Base-by-base conservation (phyloP, 495 filamentous ascomycete genomes). In the Aspergillus bridgeri region DNA sequence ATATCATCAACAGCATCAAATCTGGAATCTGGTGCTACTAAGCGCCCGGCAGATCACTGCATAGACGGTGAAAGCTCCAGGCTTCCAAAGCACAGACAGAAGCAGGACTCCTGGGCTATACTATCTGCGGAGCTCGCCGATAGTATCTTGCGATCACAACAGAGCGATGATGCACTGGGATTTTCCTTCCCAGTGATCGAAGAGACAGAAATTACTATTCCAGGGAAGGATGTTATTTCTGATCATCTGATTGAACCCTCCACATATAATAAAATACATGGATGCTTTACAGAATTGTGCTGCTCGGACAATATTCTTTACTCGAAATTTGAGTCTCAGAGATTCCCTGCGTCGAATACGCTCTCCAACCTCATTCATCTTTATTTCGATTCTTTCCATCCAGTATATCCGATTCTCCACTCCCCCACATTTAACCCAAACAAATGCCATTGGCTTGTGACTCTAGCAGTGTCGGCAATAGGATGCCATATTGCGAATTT, bases 351-450 rank as follows among this genome's bases (percentile, higher is more conserved):
- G 6, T 53, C 56, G 8, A 54, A 75, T 15, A 29, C 64, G 6
- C 60, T 79, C 29, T 69, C 60, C 25, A 54, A 53, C 20, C 74
- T 77, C 44, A 54, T 80, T 25, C 50, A 56, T 1, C 62, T 67
- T 24, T 80, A 71, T 51, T 72, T 76, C 19, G 62, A 75, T 24
- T 67, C 67, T 38, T 81, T 79, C 20, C 70, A 78, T 42, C 59
- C 70, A 3, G 68, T 75, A n/a, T 73, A 80, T 33, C 79, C 78
- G 4, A 74, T 79, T 18, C 50, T 79, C 24, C 79, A 81, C 59
- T 54, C 62, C n/a, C 56, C 75, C 8, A 73, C 71, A 1, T 75
- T 79, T 54, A 59, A 77, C 49, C 58, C 67, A 4, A 75, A 73
- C 13, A 58, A 59, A 42, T 70, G 63, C 21, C 75, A 78, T 56